These are phyloP conservation scores for Podospora comata DNA, from an alignment of 495 filamentous ascomycete species.

Conservation along the genomic window DNA sequence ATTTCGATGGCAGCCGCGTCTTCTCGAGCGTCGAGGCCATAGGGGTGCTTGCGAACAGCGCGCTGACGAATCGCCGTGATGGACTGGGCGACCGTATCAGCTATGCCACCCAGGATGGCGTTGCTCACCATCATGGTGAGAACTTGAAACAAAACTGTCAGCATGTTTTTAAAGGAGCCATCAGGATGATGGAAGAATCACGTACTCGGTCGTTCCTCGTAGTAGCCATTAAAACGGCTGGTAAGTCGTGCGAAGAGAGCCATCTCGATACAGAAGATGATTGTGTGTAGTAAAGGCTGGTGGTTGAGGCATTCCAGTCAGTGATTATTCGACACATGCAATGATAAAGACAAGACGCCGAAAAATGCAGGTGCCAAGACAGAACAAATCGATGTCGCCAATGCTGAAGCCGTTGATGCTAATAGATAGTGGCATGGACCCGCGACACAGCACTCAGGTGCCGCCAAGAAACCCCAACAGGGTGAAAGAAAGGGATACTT, in stretches of 20 bases:
- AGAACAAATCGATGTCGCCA: neutral
- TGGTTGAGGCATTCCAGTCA: constrained; percentile 20
- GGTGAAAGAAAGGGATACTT: constrained; percentile 41
- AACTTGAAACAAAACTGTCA: constrained; percentile 48
- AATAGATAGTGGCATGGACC: constrained; percentile 8
- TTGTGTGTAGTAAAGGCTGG: constrained; percentile 81
- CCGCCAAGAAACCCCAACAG: no score
- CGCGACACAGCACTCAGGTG: constrained; percentile 18
- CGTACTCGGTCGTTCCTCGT: constrained; percentile 78
- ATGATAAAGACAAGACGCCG: constrained; percentile 7
- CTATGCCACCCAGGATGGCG: constrained; percentile 76
- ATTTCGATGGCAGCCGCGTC: constrained; percentile 85
- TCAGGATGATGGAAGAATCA: neutral
- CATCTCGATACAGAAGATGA: constrained; percentile 88
- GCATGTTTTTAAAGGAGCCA: neutral
- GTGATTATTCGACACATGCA: neutral
- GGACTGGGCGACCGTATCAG: constrained; percentile 92
- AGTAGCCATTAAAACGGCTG: constrained; percentile 89
- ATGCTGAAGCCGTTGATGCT: constrained; percentile 13
- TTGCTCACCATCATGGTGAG: constrained; percentile 99
- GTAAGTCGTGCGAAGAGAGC: constrained; percentile 73
- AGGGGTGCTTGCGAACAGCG: constrained; percentile 55
- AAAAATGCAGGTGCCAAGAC: constrained; percentile 5
- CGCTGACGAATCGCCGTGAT: constrained; percentile 78
- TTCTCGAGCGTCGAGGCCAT: constrained; percentile 47